Base-by-base conservation (phyloP, 1,139 yeast genomes). In the Blastobotrys serpentis region DNA sequence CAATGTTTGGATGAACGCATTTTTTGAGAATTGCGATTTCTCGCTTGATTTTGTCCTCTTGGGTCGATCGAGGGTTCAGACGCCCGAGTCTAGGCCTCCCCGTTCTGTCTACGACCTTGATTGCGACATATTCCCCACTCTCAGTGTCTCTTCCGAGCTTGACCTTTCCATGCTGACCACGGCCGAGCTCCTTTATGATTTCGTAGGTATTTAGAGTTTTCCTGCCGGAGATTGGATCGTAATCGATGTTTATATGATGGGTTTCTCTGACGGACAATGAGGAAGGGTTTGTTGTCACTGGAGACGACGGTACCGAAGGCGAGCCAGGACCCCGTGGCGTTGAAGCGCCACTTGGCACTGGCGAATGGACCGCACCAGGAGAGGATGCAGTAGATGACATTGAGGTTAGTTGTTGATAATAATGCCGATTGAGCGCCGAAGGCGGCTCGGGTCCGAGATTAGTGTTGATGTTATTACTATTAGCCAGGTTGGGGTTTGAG, bases 151-250 rank as follows among this genome's bases (percentile, higher is more conserved):
- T 77, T 0, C 96, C 98, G 19, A 94, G 74, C 66, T 92, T 94
- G 40, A 94, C 99, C 66, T 89, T 90, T 14, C 99, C 98, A 67
- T 92, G 98, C 66, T 92, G 97, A 10, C 99, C 99, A 44, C 87
- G 77, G 2, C 99, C 99, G 33, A 94, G 75, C 67, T 92, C 98
- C 40, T 77, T 74, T 34, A 90, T 71, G 36, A 94, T 86, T 66
- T 92, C 98, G 64, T 92, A 94, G 0, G 95, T 84, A 68, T 94
- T 94, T 53, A 94, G 75, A 23, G 86, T 82, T 64, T 90, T 86
- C 45, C 95, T 78, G 52, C 86, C 84, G 2, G 87, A 83, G 2
- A 86, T 78, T 0, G 98, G 98, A 65, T 92, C 96, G 65, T 86
- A 89, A 57, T 89, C 96, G 44, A 92, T 76, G 42, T 78, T 80